A percentile compares a stretch with the other conserved stretches of the same genome.
Evolutionary conservation across 192 early-diverging fungal species (phyloP).

Genomic region (Diversispora epigaea): DNA sequence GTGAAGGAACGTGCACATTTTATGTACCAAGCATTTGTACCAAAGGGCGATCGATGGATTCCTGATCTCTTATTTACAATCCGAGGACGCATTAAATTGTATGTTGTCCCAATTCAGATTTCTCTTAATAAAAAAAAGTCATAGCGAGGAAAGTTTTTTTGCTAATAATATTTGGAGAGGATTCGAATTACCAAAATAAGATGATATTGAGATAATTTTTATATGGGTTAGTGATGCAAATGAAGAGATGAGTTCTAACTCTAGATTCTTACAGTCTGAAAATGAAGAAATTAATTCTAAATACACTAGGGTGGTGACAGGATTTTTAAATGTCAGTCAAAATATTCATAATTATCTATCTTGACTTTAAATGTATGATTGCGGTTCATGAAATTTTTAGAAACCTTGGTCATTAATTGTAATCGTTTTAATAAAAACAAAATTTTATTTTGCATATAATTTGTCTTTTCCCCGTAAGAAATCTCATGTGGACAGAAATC

Average conservation of each 20-base stretch:
- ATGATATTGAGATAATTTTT: conserved; percentile 6
- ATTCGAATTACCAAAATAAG: background rate
- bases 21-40: conserved; percentile 11
- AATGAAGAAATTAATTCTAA: conserved; percentile 2
- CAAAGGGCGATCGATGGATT: conserved; percentile 19
- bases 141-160: background rate
- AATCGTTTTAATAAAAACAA: too few species aligned
- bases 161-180: background rate
- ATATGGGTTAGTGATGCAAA: conserved; percentile 18
- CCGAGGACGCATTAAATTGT: background rate
- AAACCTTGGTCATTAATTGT: too few species aligned
- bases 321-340: background rate
- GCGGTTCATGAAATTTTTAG: too few species aligned
- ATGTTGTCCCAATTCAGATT: conserved; percentile 20
- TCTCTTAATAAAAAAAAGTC: background rate
- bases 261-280: background rate
- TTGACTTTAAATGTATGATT: background rate
- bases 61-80: background rate
- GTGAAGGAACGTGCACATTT: conserved; percentile 4
- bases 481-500: too few species aligned
- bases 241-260: background rate
- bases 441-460: too few species aligned
- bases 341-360: too few species aligned
- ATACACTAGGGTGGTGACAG: background rate
- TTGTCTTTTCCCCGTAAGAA: too few species aligned